Evolutionary conservation across 2,329 filamentous ascomycete genomes (phyloP), one percentile per base, ranked within the genome.

Genomic region (Exophiala sp.): DNA sequence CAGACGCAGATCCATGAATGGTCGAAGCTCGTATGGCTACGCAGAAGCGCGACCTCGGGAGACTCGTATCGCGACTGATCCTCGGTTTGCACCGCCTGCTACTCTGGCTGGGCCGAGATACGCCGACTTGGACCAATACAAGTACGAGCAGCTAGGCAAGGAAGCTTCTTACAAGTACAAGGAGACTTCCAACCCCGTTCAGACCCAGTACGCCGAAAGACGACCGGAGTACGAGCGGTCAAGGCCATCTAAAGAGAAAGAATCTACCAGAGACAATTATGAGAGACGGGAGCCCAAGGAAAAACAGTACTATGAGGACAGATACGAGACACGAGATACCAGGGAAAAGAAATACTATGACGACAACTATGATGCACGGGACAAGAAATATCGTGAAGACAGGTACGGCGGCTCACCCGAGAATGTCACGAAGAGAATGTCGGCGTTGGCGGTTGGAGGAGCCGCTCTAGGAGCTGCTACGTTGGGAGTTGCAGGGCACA

Each of bases 21-120:
- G 40, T 9, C 29, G 41, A 16, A 43, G 44, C 6, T 43, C 46
- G 21, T 46, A 50, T 40, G 43, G 30, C 2, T 27, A 50, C 39
- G 22, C 38, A 14, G 53, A 55, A 22, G 37, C 32, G 9, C 37
- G 50, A 35, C 48, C 56, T 43, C 47, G 37, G 18, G 53, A 49
- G 30, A 24, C 46, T 37, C 50, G 43, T 50, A 52, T 48, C 27
- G 53, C 46, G 55, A 48, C 51, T 53, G 65, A 65, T 19, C 68
- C 69, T 11, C 68, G 66, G 1, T 72, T 66, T 50, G 64, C 71
- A n/a, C 68, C 69, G 24, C 68, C 68, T 10, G 34, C 34, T 7
- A 7, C 34, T 19, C 5, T 8, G 14, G 34, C 34, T 18, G 54
- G 47, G 5, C 45, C 55, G 5, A 59, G 48, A 42, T 60, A 61